Evolutionary conservation across 2,329 filamentous ascomycete genomes (phyloP).

Genomic region (Fusarium ramigenum): DNA sequence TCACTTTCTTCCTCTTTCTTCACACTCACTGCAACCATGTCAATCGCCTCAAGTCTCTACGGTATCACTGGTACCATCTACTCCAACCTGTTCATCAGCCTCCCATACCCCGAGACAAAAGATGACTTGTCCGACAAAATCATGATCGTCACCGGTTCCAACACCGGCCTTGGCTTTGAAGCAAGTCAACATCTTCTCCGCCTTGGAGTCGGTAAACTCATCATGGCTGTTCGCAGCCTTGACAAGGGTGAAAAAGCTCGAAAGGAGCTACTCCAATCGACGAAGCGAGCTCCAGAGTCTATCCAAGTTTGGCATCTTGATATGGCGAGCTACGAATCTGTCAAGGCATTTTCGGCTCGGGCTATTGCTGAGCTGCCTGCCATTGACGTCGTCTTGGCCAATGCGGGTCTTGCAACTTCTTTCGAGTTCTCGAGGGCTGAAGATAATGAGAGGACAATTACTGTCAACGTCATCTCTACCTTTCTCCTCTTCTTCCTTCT

Average conservation of each 20-base stretch:
- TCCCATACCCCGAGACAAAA: constrained; percentile 34
- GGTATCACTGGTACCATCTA: constrained; percentile 9
- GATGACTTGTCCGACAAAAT: constrained; percentile 39
- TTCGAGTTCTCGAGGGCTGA: constrained; percentile 49
- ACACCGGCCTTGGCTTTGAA: constrained; percentile 53
- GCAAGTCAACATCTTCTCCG: constrained; percentile 47
- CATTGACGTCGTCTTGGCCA: constrained; percentile 57
- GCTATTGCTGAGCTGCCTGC: constrained; percentile 45
- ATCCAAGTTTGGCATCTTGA: constrained; percentile 61
- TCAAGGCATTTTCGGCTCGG: constrained; percentile 50
- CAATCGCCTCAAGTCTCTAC: constrained; percentile 19
- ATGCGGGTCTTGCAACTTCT: constrained; percentile 52
- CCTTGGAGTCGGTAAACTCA: constrained; percentile 46
- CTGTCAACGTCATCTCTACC: constrained; percentile 41
- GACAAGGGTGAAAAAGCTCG: constrained; percentile 55
- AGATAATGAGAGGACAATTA: constrained; percentile 60
- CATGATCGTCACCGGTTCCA: constrained; percentile 54
- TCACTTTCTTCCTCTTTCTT: fast-evolving
- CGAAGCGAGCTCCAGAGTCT: neutral
- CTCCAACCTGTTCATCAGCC: constrained; percentile 36
- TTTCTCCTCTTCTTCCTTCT: constrained; percentile 37
- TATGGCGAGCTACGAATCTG: constrained; percentile 56
- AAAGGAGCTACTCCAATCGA: constrained; percentile 42
- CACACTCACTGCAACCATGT: neutral
- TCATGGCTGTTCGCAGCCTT: constrained; percentile 50